These are phyloP conservation scores for Kandelia obovata DNA, from an alignment of 345 rosid genomes.

Conservation along the genomic window DNA sequence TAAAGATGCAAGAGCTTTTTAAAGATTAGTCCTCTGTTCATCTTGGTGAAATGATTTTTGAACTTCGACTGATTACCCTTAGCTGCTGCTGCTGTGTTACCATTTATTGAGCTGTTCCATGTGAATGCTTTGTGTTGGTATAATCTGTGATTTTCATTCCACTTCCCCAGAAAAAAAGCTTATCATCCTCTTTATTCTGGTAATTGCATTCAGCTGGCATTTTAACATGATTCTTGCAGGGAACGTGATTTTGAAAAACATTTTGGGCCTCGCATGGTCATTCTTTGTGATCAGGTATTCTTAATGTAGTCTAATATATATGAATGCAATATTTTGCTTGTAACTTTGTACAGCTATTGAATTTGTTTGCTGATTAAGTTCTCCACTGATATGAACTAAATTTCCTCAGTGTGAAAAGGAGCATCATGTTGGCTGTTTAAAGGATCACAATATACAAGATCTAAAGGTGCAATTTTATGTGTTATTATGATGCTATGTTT, in stretches of 20 bases:
- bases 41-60: too few species aligned
- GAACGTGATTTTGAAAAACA: conserved; percentile 62
- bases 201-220: background rate
- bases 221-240: conserved; percentile 40
- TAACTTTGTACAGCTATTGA: background rate
- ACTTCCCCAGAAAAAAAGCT: background rate
- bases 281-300: conserved; percentile 88
- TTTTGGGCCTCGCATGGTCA: conserved; percentile 82
- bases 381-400: background rate
- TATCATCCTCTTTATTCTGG: background rate
- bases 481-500: background rate
- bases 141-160: background rate
- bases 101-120: background rate
- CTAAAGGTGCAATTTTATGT: conserved; percentile 52
- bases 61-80: too few species aligned
- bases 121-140: background rate
- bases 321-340: background rate
- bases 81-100: too few species aligned
- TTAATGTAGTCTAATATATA: conserved; percentile 7
- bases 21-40: too few species aligned
- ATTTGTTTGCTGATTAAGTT: background rate
- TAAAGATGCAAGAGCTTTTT: too few species aligned
- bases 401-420: conserved; percentile 75
- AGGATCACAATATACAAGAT: conserved; percentile 68
- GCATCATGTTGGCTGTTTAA: conserved; percentile 90